Evolutionary conservation across 257 asterid genomes (phyloP).

Genomic region (Salvia rosmarinus): DNA sequence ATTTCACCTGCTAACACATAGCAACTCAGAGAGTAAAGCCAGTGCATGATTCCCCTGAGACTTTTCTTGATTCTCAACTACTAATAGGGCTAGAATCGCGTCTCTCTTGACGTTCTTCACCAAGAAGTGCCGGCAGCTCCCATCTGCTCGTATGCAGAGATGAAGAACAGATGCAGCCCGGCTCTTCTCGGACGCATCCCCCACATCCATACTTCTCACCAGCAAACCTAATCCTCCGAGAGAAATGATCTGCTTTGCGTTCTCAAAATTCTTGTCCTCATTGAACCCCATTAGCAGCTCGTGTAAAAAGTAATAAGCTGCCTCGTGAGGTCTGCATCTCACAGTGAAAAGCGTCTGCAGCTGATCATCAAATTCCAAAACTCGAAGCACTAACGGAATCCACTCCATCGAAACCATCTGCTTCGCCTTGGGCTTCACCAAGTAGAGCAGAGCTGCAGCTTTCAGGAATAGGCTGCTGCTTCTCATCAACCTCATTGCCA

Average conservation of each 20-base stretch:
- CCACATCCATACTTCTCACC: constrained; percentile 62
- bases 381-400: constrained; percentile 76
- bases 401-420: constrained; percentile 75
- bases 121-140: constrained; percentile 69
- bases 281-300: constrained; percentile 64
- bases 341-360: constrained; percentile 59
- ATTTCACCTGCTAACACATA: constrained; percentile 76
- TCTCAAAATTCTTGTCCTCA: constrained; percentile 63
- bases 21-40: constrained; percentile 59
- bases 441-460: constrained; percentile 68
- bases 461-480: constrained; percentile 72
- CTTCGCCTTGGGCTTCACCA: constrained; percentile 66
- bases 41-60: constrained; percentile 42
- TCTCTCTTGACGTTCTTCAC: constrained; percentile 59
- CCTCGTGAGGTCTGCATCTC: constrained; percentile 62
- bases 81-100: constrained; percentile 48
- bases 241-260: constrained; percentile 61
- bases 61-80: constrained; percentile 36
- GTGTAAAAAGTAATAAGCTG: constrained; percentile 68
- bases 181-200: constrained; percentile 57
- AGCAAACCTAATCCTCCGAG: constrained; percentile 73
- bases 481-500: constrained; percentile 52
- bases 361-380: constrained; percentile 80
- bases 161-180: constrained; percentile 53
- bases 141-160: constrained; percentile 66